Evolutionary conservation across 2,329 filamentous ascomycete genomes (phyloP), one percentile per base, ranked within the genome.

Genomic region (Microcera coccophila): DNA sequence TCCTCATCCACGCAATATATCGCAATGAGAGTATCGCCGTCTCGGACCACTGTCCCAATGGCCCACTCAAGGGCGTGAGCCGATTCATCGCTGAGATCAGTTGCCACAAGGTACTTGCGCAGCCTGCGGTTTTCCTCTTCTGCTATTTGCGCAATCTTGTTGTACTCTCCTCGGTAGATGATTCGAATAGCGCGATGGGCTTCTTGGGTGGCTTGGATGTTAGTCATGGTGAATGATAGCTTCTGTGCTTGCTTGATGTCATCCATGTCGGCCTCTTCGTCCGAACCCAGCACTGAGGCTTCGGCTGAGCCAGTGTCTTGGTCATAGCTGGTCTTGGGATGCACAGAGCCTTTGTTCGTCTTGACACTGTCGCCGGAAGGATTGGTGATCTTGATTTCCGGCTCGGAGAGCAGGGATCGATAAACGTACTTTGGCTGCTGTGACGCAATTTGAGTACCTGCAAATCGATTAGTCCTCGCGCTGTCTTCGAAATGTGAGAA

Each of bases 31-130:
- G 91, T 97, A 62, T 98, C 93, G 7, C 93, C 93, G 55, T 97
- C 90, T 37, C 93, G 81, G 21, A 98, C 74, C 5, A 97, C 90
- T 0, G 91, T 97, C 7, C 93, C 93, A 42, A 98, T 90, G 0
- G 91, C 93, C 93, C 93, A 98, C 64, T 98, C 93, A 22, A 98
- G 74, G 2, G 93, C 93, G 63, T 97, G 94, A 5, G 88, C 87
- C 4, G 91, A 90, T 68, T 98, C 93, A 28, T 93, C 87, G 54
- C 90, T 96, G 3, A 97, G 71, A 65, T 98, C 93, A 0, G 89
- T 96, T 3, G 93, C 91, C n/a, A 96, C 90, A 14, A 98, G 72
- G 62, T 97, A 98, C 58, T 93, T 94, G 40, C 93, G 80, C 47
- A 91, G 79, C 40, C 87, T 81, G 38, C 87, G 81, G 38, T 87